Base-by-base conservation (phyloP, 2,329 filamentous ascomycete genomes). In the Fusarium anguioides region DNA sequence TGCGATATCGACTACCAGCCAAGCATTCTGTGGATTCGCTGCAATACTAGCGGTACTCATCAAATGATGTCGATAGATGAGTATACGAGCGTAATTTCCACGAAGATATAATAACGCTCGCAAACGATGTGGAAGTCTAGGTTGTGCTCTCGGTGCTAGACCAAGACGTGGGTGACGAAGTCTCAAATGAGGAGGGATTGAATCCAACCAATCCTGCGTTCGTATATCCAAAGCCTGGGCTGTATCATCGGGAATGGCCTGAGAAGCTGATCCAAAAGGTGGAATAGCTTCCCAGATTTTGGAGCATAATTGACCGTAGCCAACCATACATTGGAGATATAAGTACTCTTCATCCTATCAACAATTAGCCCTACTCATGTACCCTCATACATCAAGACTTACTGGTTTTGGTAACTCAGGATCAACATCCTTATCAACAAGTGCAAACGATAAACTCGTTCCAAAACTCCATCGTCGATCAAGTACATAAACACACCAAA, bases 381-480 rank as follows among this genome's bases (percentile, higher is more conserved):
- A 2, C 0, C 18, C 1, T 20, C 0, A 7, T 4, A 1, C 1
- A 5, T 2, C 1, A 17, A 5, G 0, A 63, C 73, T 60, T 60
- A 76, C 82, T 0, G 81, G 81, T 49, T 83, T 79, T 0, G 81
- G 81, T 2, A 85, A 66, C 35, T 80, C 78, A 1, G 82, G 80
- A 47, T 85, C 83, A 59, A 85, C 81, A 46, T 84, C 83, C 0
- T 79, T 77, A 51, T 85, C 82, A 12, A 82, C 76, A 6, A 85
- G 76, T 0, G 80, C 79, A 64, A 84, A 85, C 0, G 83, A 82
- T 20, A 85, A 68, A 14, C 83, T 82, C 0, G 82, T 84, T 3
- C 83, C 83, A 31, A 85, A 83, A 11, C 82, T 84, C 81, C 82
- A 86, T 21, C 83, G 80, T 1, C 82, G 80, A 47, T 85, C 83